These are phyloP conservation scores for Capsicum chinense DNA, from an alignment of 257 asterid species.

Conservation along the genomic window DNA sequence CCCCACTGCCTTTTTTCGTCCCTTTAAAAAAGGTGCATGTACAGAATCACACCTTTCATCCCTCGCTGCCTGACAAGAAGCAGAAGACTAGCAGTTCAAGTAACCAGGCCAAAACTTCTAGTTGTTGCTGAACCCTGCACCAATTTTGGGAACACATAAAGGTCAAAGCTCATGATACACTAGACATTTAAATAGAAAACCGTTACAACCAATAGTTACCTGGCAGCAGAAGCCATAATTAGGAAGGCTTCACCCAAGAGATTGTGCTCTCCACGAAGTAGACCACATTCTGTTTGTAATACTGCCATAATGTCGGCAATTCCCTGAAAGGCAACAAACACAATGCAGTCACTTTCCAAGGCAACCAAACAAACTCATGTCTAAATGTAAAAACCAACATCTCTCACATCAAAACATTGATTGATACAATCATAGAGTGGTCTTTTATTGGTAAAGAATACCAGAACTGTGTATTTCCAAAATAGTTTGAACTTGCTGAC, in stretches of 20 bases:
- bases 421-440: constrained; percentile 23
- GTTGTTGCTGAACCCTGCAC: constrained; percentile 46
- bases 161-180: neutral
- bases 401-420: constrained; percentile 13
- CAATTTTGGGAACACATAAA: too few relatives aligned
- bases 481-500: too few relatives aligned
- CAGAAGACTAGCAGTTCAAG: constrained; percentile 56
- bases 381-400: constrained; percentile 7
- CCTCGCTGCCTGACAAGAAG: too few relatives aligned
- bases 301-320: constrained; percentile 86
- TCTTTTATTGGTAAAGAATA: neutral
- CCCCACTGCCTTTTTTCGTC: too few relatives aligned
- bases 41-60: too few relatives aligned
- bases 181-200: constrained; percentile 34
- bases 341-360: too few relatives aligned
- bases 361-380: neutral
- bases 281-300: constrained; percentile 74
- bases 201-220: constrained; percentile 57
- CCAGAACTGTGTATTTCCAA: too few relatives aligned
- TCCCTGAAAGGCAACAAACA: constrained; percentile 51
- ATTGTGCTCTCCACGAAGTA: constrained; percentile 94
- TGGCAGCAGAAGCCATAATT: constrained; percentile 89
- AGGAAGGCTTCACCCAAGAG: constrained; percentile 95
- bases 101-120: constrained; percentile 87
- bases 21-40: too few relatives aligned